Evolutionary conservation across 208 protist genomes (phyloP).

Genomic region (Angomonas desouzai): DNA sequence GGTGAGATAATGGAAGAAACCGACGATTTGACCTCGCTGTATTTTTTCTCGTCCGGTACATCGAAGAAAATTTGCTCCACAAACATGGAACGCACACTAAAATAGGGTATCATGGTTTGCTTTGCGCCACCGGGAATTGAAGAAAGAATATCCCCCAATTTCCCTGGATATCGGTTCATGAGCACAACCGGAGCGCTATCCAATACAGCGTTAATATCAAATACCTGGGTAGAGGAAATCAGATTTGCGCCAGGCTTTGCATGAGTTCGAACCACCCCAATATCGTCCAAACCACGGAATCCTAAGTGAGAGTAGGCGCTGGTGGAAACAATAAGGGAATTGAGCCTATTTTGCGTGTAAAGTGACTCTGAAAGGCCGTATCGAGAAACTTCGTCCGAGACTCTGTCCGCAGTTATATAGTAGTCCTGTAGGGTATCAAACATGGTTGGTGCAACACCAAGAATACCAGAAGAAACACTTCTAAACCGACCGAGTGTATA

Average conservation of each 20-base stretch:
- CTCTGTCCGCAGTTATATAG: background rate
- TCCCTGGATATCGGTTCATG: conserved; percentile 39
- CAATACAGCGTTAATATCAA: conserved; percentile 16
- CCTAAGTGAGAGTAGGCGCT: background rate
- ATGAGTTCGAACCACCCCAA: background rate
- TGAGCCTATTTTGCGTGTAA: background rate
- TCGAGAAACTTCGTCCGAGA: background rate
- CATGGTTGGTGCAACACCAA: background rate
- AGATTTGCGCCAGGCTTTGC: background rate
- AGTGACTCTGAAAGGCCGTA: conserved; percentile 6
- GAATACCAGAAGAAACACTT: background rate
- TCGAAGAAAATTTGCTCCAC: conserved; percentile 13
- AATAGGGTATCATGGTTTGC: conserved; percentile 17
- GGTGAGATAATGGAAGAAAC: conserved; percentile 14
- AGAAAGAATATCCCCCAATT: conserved; percentile 24
- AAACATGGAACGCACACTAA: conserved; percentile 17
- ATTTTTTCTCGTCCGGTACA: conserved; percentile 16
- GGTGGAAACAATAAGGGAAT: conserved; percentile 6
- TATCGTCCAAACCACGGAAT: background rate
- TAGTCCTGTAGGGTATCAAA: conserved; percentile 1
- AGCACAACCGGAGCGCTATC: conserved; percentile 34
- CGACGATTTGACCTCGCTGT: conserved; percentile 8
- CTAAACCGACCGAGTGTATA: conserved; percentile 6
- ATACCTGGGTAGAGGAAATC: background rate
- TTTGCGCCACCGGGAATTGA: conserved; percentile 17